Conservation (phyloP, 306 rosid genomes). For the Castanea mollissima region DNA sequence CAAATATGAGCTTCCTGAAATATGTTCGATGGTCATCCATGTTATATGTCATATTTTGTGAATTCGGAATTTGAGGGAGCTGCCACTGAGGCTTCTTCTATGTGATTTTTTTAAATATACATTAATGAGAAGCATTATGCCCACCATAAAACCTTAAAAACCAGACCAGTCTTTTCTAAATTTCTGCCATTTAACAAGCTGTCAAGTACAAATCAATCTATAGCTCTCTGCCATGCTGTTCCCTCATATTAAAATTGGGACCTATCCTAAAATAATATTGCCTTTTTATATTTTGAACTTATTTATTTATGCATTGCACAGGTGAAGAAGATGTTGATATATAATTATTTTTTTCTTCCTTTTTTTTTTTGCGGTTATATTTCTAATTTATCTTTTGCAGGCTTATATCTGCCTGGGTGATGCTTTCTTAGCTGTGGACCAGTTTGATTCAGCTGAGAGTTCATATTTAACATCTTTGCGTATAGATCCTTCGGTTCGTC, state of each 20-base stretch:
- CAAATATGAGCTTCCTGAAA: too few species aligned
- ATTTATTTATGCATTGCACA: background rate
- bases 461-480: slow-evolving; percentile 62
- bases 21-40: too few species aligned
- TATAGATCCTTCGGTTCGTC: slow-evolving; percentile 72
- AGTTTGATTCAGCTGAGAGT: slow-evolving; percentile 60
- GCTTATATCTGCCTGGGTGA: slow-evolving; percentile 83
- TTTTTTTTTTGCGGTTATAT: background rate
- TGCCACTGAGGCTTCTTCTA: background rate
- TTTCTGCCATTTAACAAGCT: too few species aligned
- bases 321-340: background rate
- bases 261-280: background rate
- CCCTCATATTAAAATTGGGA: background rate
- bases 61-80: background rate
- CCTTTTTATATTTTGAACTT: background rate
- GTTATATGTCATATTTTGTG: background rate
- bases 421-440: slow-evolving; percentile 57
- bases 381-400: slow-evolving; percentile 40
- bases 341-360: background rate
- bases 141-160: background rate
- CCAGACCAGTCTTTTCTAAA: too few species aligned
- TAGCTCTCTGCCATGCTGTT: background rate
- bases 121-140: background rate
- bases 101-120: background rate
- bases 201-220: background rate